Evolutionary conservation across 306 rosid species (phyloP).

Genomic region (Echinosophora koreensis): DNA sequence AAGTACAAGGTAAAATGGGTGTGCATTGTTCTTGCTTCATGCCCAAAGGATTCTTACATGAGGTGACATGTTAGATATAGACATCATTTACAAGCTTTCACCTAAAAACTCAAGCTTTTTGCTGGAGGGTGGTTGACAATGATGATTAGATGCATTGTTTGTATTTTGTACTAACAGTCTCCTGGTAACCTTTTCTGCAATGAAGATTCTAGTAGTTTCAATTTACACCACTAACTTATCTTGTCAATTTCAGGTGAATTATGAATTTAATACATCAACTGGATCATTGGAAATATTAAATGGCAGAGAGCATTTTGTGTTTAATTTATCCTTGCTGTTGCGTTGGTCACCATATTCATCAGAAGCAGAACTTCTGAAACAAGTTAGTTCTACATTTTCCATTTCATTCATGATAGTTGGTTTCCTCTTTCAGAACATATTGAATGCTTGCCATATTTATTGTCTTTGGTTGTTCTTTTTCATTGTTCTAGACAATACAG

Average conservation of each 20-base stretch:
- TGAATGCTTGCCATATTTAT: conserved; percentile 22
- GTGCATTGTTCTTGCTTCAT: conserved; percentile 19
- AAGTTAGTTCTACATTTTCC: conserved; percentile 57
- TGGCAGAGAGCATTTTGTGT: conserved; percentile 66
- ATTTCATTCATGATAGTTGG: conserved; percentile 10
- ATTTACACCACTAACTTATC: not conserved
- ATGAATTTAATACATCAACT: conserved; percentile 62
- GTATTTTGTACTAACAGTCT: conserved; percentile 37
- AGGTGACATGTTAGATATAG: not conserved
- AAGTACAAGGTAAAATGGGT: not conserved
- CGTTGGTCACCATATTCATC: conserved; percentile 92
- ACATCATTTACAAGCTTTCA: not conserved
- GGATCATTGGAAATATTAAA: conserved; percentile 62
- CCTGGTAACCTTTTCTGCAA: conserved; percentile 30
- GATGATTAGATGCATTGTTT: conserved; percentile 30
- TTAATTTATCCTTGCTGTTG: conserved; percentile 75
- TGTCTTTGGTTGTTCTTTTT: not conserved
- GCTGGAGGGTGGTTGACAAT: not conserved
- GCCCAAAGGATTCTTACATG: not conserved
- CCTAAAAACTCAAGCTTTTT: not conserved
- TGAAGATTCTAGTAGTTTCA: conserved; percentile 29
- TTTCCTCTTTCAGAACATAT: not conserved
- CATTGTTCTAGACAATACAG: conserved; percentile 20
- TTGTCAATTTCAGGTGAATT: conserved; percentile 79
- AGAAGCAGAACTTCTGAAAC: conserved; percentile 84